phyloP scores from a whole-genome alignment of 129 eudicot species.

The Arctium lappa region DNA sequence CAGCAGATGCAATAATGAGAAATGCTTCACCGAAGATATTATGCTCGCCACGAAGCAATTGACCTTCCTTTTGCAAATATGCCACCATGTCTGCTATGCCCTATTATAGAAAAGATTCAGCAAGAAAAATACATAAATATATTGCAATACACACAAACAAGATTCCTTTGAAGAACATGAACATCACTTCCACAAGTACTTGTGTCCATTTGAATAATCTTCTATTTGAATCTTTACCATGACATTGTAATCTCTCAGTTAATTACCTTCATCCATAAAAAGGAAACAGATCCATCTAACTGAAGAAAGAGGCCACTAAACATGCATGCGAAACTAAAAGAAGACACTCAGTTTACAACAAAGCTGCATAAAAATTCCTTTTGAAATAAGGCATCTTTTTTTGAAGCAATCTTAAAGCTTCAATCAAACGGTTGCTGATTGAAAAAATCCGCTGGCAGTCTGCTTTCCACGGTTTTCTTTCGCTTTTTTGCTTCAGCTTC shows the following conservation, averaged over 20 bases:
- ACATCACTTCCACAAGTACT: not conserved
- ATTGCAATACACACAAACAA: not conserved
- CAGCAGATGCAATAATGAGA: conserved; percentile 83
- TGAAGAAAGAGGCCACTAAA: not conserved
- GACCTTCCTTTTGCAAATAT: conserved; percentile 80
- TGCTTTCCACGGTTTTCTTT: too few relatives aligned
- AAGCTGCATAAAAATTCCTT: not conserved
- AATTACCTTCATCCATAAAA: not conserved
- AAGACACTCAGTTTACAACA: not conserved
- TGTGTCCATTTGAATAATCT: not conserved
- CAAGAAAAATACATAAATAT: not conserved
- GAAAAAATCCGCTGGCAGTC: too few relatives aligned
- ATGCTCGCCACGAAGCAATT: conserved; percentile 86
- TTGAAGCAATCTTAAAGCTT: not conserved
- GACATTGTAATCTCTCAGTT: not conserved
- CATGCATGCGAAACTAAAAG: not conserved
- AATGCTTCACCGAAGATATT: conserved; percentile 91
- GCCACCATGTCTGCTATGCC: conserved; percentile 86
- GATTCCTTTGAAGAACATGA: not conserved
- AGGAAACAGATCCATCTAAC: not conserved
- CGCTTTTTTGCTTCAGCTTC: too few relatives aligned
- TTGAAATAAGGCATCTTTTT: not conserved
- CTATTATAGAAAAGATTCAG: conserved; percentile 33
- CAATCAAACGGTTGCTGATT: too few relatives aligned
- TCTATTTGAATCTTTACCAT: not conserved